phyloP scores from a whole-genome alignment of 768 basidiomycete species.

The Ramaria sp. region DNA sequence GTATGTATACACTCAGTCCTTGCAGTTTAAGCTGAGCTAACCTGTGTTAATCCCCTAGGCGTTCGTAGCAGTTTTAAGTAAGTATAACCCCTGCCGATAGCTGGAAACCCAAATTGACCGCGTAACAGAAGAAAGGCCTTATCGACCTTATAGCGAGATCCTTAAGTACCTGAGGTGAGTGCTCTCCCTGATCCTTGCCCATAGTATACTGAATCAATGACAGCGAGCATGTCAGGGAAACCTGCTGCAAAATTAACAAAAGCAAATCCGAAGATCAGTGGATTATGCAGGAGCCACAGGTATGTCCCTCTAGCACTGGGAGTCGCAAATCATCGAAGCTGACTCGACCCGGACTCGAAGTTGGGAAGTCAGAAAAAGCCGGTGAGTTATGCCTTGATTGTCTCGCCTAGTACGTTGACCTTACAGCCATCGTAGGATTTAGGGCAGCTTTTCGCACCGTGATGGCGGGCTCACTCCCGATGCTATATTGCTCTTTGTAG shows the following conservation, averaged over 20 bases:
- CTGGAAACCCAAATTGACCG: background rate
- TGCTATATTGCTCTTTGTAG: too few species aligned
- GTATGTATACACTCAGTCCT: background rate
- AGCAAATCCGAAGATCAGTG: background rate
- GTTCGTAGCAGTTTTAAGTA: slow-evolving; percentile 6
- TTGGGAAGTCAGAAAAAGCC: slow-evolving; percentile 2
- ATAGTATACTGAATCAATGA: background rate
- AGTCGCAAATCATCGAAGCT: background rate
- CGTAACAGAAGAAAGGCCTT: background rate
- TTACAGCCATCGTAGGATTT: background rate
- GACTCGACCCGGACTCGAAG: background rate
- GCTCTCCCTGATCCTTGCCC: background rate
- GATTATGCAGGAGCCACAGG: slow-evolving; percentile 9
- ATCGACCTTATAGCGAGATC: slow-evolving; percentile 7
- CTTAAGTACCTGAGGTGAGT: background rate
- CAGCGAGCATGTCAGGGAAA: background rate
- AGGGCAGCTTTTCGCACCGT: background rate
- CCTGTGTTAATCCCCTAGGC: background rate
- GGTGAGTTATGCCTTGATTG: background rate
- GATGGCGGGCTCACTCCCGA: background rate
- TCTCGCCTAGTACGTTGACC: background rate
- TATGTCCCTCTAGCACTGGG: background rate
- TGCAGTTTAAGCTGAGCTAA: background rate
- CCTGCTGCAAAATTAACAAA: background rate
- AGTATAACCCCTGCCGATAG: background rate